These are phyloP conservation scores for Phytophthora idaei DNA, from an alignment of 352 stramenopile species.

Conservation along the genomic window DNA sequence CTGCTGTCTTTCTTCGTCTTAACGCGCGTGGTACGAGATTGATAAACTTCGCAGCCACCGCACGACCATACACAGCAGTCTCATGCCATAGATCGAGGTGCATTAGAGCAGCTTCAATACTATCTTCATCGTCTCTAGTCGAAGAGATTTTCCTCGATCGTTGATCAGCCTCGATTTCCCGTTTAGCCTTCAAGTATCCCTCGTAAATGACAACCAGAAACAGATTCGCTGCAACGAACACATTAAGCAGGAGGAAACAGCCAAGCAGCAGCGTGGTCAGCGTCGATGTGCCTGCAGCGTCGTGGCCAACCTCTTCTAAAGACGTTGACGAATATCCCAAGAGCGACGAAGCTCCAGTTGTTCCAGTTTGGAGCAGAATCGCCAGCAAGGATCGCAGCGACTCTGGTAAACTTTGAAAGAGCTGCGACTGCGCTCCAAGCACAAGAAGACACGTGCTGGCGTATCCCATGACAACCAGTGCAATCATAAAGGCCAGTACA, in stretches of 20 bases:
- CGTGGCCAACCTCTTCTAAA: constrained; percentile 25
- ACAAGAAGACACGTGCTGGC: constrained; percentile 52
- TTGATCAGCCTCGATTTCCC: constrained; percentile 28
- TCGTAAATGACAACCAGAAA: constrained; percentile 57
- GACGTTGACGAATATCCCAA: constrained; percentile 12
- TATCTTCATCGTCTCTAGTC: constrained; percentile 2
- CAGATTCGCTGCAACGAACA: constrained; percentile 51
- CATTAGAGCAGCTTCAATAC: constrained; percentile 14
- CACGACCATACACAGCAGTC: constrained; percentile 7
- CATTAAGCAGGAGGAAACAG: constrained; percentile 50
- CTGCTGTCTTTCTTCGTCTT: constrained; percentile 5
- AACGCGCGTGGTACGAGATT: constrained; percentile 1
- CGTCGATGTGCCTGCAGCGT: constrained; percentile 30
- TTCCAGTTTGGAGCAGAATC: constrained; percentile 39
- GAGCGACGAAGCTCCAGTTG: constrained; percentile 9
- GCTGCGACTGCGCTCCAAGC: constrained; percentile 34
- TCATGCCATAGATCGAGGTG: constrained; percentile 19
- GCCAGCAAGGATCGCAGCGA: constrained; percentile 44
- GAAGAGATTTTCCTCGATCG: background rate
- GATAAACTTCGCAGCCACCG: background rate
- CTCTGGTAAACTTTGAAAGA: constrained; percentile 44
- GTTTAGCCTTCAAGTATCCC: constrained; percentile 37
- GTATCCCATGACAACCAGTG: constrained; percentile 50
- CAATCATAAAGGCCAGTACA: constrained; percentile 40
- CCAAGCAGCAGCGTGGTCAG: constrained; percentile 42